Evolutionary conservation across 2,329 filamentous ascomycete genomes (phyloP).

Genomic region (Aspergillus pseudoterreus): DNA sequence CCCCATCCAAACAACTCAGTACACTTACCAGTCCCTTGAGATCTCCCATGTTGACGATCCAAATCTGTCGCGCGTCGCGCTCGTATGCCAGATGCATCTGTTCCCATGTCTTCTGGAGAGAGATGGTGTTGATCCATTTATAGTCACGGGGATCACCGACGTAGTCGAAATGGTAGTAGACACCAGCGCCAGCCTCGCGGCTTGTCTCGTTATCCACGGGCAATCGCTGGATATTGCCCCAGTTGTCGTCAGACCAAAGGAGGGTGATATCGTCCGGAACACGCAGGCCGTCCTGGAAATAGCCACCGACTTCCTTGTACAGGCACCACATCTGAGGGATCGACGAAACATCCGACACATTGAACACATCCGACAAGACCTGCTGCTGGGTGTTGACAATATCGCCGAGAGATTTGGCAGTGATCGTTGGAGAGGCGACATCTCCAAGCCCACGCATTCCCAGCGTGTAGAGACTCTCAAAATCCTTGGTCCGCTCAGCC

Average conservation of each 20-base stretch:
- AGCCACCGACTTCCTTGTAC: constrained; percentile 71
- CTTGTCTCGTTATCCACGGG: constrained; percentile 58
- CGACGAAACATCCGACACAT: constrained; percentile 41
- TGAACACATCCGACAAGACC: constrained; percentile 57
- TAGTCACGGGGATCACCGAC: constrained; percentile 59
- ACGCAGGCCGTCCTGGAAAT: constrained; percentile 61
- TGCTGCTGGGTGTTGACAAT: constrained; percentile 59
- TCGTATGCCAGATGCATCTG: constrained; percentile 62
- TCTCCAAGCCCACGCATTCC: constrained; percentile 69
- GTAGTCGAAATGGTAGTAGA: constrained; percentile 58
- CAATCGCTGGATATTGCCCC: constrained; percentile 61
- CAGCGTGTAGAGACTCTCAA: constrained; percentile 63
- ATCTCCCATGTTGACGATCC: constrained; percentile 66
- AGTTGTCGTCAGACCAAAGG: constrained; percentile 68
- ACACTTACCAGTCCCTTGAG: constrained; percentile 54
- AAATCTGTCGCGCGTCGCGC: constrained; percentile 57
- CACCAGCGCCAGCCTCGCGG: constrained; percentile 54
- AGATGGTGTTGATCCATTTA: constrained; percentile 65
- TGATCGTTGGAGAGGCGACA: constrained; percentile 45
- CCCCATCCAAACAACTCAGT: constrained; percentile 7
- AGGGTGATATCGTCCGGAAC: constrained; percentile 65
- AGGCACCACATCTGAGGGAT: constrained; percentile 70
- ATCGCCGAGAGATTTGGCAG: constrained; percentile 57
- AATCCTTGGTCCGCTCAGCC: constrained; percentile 61
- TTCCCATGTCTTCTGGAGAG: constrained; percentile 62